phyloP scores from a whole-genome alignment of 164 flowering plant genomes.

The Chimonanthus salicifolius region DNA sequence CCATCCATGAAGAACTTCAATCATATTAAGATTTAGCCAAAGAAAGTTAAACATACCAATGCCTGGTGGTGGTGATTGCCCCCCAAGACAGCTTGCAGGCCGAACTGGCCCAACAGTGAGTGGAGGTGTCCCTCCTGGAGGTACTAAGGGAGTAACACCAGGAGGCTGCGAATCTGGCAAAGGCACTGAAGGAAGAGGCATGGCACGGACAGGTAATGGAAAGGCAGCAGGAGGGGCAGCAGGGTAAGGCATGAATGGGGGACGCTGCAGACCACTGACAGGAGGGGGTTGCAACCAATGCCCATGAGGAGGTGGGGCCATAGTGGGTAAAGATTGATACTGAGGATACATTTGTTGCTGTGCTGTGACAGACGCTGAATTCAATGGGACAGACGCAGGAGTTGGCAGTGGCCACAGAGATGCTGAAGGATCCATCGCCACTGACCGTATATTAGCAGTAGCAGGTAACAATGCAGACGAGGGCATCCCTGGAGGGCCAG shows the following conservation, averaged over 20 bases:
- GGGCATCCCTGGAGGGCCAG: constrained; percentile 53
- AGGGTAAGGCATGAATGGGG: constrained; percentile 58
- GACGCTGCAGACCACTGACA: constrained; percentile 45
- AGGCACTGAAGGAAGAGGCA: constrained; percentile 42
- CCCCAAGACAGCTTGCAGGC: constrained; percentile 16
- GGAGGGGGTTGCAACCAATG: constrained; percentile 68
- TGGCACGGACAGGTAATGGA: constrained; percentile 40
- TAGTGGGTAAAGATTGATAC: constrained; percentile 41
- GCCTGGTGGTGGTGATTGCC: constrained; percentile 48
- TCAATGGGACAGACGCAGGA: constrained; percentile 20
- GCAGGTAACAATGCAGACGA: constrained; percentile 25
- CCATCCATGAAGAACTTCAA: neutral
- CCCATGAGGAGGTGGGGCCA: constrained; percentile 55
- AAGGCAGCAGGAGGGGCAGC: constrained; percentile 42
- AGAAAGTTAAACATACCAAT: constrained; percentile 33
- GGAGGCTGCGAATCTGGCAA: constrained; percentile 59
- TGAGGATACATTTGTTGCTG: constrained; percentile 39
- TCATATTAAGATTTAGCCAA: neutral
- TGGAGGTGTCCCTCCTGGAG: constrained; percentile 24
- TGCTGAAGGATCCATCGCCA: constrained; percentile 27
- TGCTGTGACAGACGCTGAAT: constrained; percentile 18
- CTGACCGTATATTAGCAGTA: constrained; percentile 19
- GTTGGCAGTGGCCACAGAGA: constrained; percentile 25
- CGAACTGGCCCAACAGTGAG: constrained; percentile 28
- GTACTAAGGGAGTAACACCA: constrained; percentile 49